Evolutionary conservation across 805 yeast species (phyloP).

Genomic region (Naumovozyma dairenensis): DNA sequence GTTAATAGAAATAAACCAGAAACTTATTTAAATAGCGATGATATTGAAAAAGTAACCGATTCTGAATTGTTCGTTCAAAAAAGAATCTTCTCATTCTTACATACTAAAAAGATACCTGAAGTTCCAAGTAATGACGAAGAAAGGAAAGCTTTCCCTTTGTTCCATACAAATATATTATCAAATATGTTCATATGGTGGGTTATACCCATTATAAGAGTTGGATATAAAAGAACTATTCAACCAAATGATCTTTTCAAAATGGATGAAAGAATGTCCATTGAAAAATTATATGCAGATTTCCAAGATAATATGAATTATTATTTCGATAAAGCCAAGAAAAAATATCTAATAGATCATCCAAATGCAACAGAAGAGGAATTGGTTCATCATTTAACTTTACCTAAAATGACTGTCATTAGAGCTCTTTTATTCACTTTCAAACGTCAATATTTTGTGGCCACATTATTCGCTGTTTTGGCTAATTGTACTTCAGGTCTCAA

Average conservation of each 20-base stretch:
- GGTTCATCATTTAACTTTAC: constrained; percentile 21
- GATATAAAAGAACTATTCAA: constrained; percentile 62
- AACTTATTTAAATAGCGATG: constrained; percentile 26
- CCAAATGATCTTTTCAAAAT: constrained; percentile 50
- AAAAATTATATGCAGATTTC: constrained; percentile 33
- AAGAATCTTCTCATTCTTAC: constrained; percentile 41
- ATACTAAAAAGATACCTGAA: constrained; percentile 41
- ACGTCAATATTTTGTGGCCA: constrained; percentile 37
- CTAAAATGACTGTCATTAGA: constrained; percentile 29
- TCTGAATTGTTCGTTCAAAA: constrained; percentile 33
- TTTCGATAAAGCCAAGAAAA: constrained; percentile 25
- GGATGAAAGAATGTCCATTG: constrained; percentile 35
- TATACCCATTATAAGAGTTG: constrained; percentile 48
- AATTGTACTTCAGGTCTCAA: constrained; percentile 44
- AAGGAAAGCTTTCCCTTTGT: constrained; percentile 41
- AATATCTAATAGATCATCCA: constrained; percentile 28
- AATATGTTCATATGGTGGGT: constrained; percentile 59
- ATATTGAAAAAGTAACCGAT: constrained; percentile 28
- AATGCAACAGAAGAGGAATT: constrained; percentile 32
- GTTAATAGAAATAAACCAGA: constrained; percentile 24
- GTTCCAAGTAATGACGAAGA: constrained; percentile 41
- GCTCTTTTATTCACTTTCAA: constrained; percentile 43
- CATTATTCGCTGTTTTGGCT: constrained; percentile 37
- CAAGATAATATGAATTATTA: constrained; percentile 26
- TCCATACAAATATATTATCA: constrained; percentile 32